phyloP scores from a whole-genome alignment of 768 basidiomycete species.

The Podaxis sp. region DNA sequence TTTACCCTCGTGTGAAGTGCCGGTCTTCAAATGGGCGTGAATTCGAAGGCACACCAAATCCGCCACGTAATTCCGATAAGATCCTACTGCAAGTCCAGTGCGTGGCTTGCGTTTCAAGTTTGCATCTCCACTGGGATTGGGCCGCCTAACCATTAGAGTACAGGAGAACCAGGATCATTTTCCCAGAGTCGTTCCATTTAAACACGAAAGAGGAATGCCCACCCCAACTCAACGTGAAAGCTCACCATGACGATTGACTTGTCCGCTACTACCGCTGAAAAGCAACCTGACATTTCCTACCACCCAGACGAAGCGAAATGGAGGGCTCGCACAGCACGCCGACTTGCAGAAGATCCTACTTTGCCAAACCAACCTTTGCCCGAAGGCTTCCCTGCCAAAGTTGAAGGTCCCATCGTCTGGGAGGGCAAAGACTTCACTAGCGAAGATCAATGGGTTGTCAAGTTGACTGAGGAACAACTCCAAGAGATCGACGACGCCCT shows the following conservation, averaged over 20 bases:
- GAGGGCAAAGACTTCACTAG: conserved; percentile 41
- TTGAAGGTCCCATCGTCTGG: conserved; percentile 45
- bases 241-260: conserved; percentile 9
- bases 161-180: neutral
- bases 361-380: conserved; percentile 36
- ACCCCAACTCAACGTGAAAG: neutral
- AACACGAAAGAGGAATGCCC: neutral
- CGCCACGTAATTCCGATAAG: neutral
- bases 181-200: conserved; percentile 9
- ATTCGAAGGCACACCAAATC: neutral
- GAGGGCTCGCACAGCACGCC: conserved; percentile 34
- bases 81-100: neutral
- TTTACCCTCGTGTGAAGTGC: neutral
- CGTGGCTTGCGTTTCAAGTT: neutral
- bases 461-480: conserved; percentile 32
- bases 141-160: neutral
- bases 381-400: conserved; percentile 33
- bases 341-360: conserved; percentile 37
- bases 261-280: conserved; percentile 17
- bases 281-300: conserved; percentile 43
- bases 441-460: conserved; percentile 45
- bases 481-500: conserved; percentile 40
- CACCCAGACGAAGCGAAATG: conserved; percentile 42
- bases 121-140: conserved; percentile 1
- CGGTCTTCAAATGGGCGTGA: conserved; percentile 2